These are phyloP conservation scores for Suhomyces coccinellae DNA, from an alignment of 1,139 yeast species.

Conservation along the genomic window DNA sequence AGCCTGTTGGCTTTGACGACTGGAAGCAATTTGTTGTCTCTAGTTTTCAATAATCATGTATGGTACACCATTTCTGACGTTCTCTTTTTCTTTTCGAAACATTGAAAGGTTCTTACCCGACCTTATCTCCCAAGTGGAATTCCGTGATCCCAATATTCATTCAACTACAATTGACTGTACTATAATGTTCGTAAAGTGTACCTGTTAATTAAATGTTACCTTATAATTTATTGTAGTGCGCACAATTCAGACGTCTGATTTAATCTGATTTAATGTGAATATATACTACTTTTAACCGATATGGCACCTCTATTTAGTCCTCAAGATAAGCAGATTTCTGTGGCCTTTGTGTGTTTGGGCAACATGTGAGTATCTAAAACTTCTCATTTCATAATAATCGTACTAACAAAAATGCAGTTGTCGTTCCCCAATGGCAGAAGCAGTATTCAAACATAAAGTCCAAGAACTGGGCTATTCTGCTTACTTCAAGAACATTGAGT, in stretches of 20 bases:
- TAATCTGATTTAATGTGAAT: neutral
- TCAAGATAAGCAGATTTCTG: conserved; percentile 46
- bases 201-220: neutral
- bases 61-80: too few species aligned
- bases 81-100: too few species aligned
- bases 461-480: conserved; percentile 42
- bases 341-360: conserved; percentile 90
- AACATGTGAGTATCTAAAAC: conserved; percentile 60
- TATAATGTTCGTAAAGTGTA: conserved; percentile 1
- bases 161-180: neutral
- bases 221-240: neutral
- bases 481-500: conserved; percentile 61
- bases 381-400: too few species aligned
- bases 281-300: too few species aligned
- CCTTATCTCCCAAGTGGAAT: too few species aligned
- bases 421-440: conserved; percentile 98
- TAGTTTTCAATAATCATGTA: conserved; percentile 13
- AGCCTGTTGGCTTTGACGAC: conserved; percentile 39
- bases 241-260: too few species aligned
- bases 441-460: conserved; percentile 73
- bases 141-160: neutral
- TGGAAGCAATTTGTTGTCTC: conserved; percentile 37
- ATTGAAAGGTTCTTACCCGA: too few species aligned
- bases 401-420: conserved; percentile 45
- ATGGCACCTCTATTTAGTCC: conserved; percentile 20